A percentile compares a stretch with the other conserved stretches of the same genome.
phyloP scores from a whole-genome alignment of 2,329 filamentous ascomycete genomes.

The Sclerotinia spermophila region DNA sequence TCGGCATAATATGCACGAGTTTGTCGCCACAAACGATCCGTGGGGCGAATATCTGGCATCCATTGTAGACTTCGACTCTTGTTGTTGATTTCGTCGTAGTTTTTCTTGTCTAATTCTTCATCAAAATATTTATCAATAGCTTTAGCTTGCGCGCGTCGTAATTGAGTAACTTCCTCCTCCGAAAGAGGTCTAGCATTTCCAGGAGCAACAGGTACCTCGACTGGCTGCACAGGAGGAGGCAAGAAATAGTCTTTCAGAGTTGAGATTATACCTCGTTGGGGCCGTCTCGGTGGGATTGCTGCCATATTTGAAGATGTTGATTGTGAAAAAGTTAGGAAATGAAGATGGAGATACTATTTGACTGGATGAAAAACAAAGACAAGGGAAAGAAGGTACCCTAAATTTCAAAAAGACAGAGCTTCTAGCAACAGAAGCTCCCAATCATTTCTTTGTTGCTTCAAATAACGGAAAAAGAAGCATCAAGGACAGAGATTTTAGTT shows the following conservation, averaged over 20 bases:
- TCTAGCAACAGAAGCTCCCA: not conserved
- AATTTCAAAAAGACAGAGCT: not conserved
- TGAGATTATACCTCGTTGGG: not conserved
- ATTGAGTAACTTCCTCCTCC: not conserved
- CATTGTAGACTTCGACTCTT: slow-evolving; percentile 13
- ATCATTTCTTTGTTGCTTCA: slow-evolving; percentile 4
- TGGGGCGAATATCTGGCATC: slow-evolving; percentile 6
- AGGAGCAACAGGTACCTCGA: not conserved
- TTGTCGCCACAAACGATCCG: not conserved
- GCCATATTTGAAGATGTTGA: slow-evolving; percentile 7
- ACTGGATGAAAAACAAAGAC: not conserved
- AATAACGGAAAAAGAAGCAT: not conserved
- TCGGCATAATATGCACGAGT: slow-evolving; percentile 2
- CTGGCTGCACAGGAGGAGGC: not conserved
- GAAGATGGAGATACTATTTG: slow-evolving; percentile 4
- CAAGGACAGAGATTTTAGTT: not conserved
- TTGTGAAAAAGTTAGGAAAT: not conserved
- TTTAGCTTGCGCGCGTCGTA: slow-evolving; percentile 13
- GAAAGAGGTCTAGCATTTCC: not conserved
- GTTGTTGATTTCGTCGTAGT: not conserved
- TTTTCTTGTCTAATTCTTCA: slow-evolving; percentile 15
- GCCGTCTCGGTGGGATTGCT: not conserved
- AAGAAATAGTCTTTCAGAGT: slow-evolving; percentile 2
- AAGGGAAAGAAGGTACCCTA: not conserved
- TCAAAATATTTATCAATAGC: slow-evolving; percentile 18